Evolutionary conservation across 345 rosid genomes (phyloP).

Genomic region (Lumnitzera racemosa): DNA sequence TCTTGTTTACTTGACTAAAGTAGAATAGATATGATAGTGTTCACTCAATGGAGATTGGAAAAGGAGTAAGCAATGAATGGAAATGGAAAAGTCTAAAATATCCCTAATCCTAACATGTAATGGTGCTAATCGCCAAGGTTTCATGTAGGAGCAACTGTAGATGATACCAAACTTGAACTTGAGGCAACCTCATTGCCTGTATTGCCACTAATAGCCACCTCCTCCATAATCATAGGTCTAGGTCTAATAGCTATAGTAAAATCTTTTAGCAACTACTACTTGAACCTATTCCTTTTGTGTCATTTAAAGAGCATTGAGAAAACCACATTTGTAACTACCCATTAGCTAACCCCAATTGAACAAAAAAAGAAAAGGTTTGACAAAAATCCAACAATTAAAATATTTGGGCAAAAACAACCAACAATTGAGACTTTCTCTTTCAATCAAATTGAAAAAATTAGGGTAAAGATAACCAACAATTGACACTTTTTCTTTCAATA

Average conservation of each 20-base stretch:
- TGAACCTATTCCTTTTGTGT: slow-evolving; percentile 43
- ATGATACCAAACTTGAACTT: slow-evolving; percentile 21
- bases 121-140: slow-evolving; percentile 22
- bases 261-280: slow-evolving; percentile 43
- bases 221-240: slow-evolving; percentile 23
- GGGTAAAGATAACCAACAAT: not conserved
- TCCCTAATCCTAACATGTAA: slow-evolving; percentile 24
- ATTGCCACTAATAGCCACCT: slow-evolving; percentile 8
- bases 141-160: slow-evolving; percentile 25
- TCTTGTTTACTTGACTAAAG: too few relatives aligned
- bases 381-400: too few relatives aligned
- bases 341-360: slow-evolving; percentile 66
- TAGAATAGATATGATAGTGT: too few relatives aligned
- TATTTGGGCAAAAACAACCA: too few relatives aligned
- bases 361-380: slow-evolving; percentile 23
- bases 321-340: slow-evolving; percentile 98
- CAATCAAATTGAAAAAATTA: too few relatives aligned
- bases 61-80: too few relatives aligned
- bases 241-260: slow-evolving; percentile 16
- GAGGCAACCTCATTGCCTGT: slow-evolving; percentile 19
- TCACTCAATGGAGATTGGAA: too few relatives aligned
- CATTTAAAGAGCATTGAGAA: slow-evolving; percentile 84
- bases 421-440: too few relatives aligned
- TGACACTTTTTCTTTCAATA: not conserved
- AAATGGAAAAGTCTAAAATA: too few relatives aligned